These are phyloP conservation scores for Hygrocybe coccinea DNA, from an alignment of 768 basidiomycete genomes.

Conservation along the genomic window DNA sequence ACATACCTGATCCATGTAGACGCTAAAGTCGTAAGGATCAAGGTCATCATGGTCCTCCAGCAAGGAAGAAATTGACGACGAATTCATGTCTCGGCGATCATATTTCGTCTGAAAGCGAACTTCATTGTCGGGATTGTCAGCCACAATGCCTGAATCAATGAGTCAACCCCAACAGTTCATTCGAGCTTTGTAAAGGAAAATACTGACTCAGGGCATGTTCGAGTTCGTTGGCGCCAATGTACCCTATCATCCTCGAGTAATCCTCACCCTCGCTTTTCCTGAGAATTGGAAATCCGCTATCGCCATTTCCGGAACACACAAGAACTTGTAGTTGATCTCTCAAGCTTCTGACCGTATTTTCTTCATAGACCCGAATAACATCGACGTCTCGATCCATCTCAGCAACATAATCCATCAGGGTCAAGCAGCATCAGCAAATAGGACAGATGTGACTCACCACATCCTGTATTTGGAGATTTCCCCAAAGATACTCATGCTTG, in stretches of 20 bases:
- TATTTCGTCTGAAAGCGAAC: constrained; percentile 58
- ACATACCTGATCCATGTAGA: constrained; percentile 84
- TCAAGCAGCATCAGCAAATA: not conserved
- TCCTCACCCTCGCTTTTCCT: constrained; percentile 40
- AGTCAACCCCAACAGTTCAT: not conserved
- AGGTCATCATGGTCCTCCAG: constrained; percentile 34
- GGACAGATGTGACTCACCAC: constrained; percentile 50
- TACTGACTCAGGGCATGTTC: constrained; percentile 90
- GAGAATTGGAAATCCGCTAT: constrained; percentile 86
- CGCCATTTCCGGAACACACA: constrained; percentile 56
- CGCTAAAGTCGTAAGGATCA: constrained; percentile 75
- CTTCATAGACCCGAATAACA: constrained; percentile 63
- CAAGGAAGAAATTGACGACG: constrained; percentile 61
- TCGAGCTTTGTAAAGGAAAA: constrained; percentile 24
- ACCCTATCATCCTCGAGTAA: constrained; percentile 72
- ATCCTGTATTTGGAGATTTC: constrained; percentile 64
- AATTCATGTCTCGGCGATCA: constrained; percentile 38
- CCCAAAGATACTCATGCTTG: constrained; percentile 90
- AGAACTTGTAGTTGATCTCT: constrained; percentile 62
- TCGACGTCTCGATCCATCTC: constrained; percentile 67
- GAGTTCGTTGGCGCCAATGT: constrained; percentile 88
- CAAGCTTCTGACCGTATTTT: constrained; percentile 75
- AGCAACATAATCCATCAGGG: constrained; percentile 2
- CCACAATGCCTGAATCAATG: constrained; percentile 58
- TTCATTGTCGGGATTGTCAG: constrained; percentile 61